These are phyloP conservation scores for Nigrospora oryzae DNA, from an alignment of 2,329 filamentous ascomycete species.

Conservation along the genomic window DNA sequence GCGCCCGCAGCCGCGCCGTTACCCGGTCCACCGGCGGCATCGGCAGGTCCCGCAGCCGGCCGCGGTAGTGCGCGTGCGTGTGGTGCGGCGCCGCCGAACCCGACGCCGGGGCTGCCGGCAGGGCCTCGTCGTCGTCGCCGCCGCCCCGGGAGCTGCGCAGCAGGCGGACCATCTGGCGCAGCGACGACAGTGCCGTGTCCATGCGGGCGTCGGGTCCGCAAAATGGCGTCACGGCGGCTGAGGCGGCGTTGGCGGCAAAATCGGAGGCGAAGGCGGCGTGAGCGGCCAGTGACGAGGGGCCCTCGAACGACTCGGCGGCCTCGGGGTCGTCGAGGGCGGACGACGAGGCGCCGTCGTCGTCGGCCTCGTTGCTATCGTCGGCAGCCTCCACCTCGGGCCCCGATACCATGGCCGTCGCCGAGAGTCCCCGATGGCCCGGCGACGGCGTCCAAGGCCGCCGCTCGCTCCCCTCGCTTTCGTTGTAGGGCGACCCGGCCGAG, in stretches of 20 bases:
- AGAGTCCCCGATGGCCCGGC: too few species aligned
- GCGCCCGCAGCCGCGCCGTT: slow-evolving; percentile 36
- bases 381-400: too few species aligned
- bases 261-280: slow-evolving; percentile 38
- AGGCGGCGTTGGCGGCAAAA: slow-evolving; percentile 28
- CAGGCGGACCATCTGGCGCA: slow-evolving; percentile 44
- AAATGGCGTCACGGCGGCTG: slow-evolving; percentile 5
- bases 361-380: too few species aligned
- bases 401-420: too few species aligned
- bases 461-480: too few species aligned
- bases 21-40: slow-evolving; percentile 46
- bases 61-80: slow-evolving; percentile 33
- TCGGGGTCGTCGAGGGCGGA: slow-evolving; percentile 46
- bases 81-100: slow-evolving; percentile 11
- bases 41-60: slow-evolving; percentile 42
- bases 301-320: slow-evolving; percentile 34
- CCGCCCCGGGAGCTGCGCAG: slow-evolving; percentile 26
- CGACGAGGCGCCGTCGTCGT: not conserved
- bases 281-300: slow-evolving; percentile 34
- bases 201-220: slow-evolving; percentile 46
- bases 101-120: too few species aligned
- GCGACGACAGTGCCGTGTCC: slow-evolving; percentile 39
- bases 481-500: too few species aligned
- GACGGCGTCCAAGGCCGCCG: too few species aligned
- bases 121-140: not conserved